phyloP scores from a whole-genome alignment of 1,284 basidiomycete genomes.

The Pseudozyma sp. region DNA sequence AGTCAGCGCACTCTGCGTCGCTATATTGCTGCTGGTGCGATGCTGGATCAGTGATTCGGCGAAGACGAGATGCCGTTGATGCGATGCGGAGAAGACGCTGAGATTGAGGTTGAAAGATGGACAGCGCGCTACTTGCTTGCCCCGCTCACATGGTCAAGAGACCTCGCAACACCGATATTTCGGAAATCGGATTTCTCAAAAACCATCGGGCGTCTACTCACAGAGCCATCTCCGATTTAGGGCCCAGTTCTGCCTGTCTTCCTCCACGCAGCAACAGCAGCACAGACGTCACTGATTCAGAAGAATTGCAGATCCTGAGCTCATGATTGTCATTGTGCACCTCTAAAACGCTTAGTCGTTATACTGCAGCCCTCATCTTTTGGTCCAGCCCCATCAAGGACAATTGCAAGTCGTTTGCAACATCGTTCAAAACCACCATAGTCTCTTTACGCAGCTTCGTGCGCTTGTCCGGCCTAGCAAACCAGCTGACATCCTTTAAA shows the following conservation, averaged over 20 bases:
- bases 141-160: conserved; percentile 11
- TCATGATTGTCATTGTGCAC: neutral
- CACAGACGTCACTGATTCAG: conserved; percentile 4
- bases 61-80: neutral
- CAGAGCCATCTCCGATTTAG: neutral
- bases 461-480: conserved; percentile 3
- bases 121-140: neutral
- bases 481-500: neutral
- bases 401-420: neutral
- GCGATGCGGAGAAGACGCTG: neutral
- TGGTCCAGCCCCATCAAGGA: neutral
- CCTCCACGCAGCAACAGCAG: neutral
- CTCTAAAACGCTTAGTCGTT: neutral
- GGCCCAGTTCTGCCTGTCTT: neutral
- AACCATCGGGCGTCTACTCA: neutral
- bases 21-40: neutral
- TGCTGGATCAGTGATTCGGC: neutral
- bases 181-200: conserved; percentile 9
- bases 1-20: neutral
- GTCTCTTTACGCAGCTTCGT: neutral
- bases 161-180: neutral
- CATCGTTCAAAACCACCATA: neutral
- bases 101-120: neutral
- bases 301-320: conserved; percentile 1
- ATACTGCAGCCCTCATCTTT: neutral